Percentiles rank a stretch among this genome's conserved stretches.
These are phyloP conservation scores for Dothideomycetes sp. DNA, from an alignment of 2,329 filamentous ascomycete species.

Conservation along the genomic window DNA sequence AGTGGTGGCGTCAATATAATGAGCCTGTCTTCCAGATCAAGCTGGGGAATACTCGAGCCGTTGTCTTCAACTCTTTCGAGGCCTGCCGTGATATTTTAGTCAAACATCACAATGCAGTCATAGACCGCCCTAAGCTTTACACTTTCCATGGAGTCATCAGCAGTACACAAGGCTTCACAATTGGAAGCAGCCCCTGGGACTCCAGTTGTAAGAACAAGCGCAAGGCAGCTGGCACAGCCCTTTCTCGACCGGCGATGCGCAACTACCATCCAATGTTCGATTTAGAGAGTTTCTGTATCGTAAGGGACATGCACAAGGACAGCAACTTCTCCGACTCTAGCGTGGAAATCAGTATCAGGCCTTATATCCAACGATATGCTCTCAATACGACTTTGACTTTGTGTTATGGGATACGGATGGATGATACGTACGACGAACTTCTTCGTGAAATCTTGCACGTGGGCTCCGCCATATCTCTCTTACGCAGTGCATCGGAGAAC, in stretches of 20 bases:
- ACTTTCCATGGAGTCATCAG: constrained; percentile 47
- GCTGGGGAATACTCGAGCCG: constrained; percentile 44
- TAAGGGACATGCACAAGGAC: constrained; percentile 39
- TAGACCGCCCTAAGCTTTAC: constrained; percentile 43
- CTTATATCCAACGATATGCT: constrained; percentile 46
- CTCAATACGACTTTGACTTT: constrained; percentile 47
- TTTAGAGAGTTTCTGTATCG: constrained; percentile 43
- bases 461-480: constrained; percentile 42
- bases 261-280: constrained; percentile 47
- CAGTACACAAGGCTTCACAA: constrained; percentile 46
- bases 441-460: constrained; percentile 46
- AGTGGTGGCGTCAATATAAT: constrained; percentile 40
- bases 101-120: constrained; percentile 41
- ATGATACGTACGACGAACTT: constrained; percentile 43
- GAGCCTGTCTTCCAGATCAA: constrained; percentile 44
- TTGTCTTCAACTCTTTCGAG: constrained; percentile 45
- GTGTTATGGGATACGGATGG: constrained; percentile 48
- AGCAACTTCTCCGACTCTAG: constrained; percentile 29
- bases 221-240: constrained; percentile 41
- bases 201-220: constrained; percentile 45
- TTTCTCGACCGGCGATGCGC: constrained; percentile 38
- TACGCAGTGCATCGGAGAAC: constrained; percentile 45
- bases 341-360: constrained; percentile 38
- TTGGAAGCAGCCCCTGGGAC: constrained; percentile 46
- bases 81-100: constrained; percentile 45